Evolutionary conservation across 2,329 filamentous ascomycete species (phyloP).

Genomic region (Beauveria sp.): DNA sequence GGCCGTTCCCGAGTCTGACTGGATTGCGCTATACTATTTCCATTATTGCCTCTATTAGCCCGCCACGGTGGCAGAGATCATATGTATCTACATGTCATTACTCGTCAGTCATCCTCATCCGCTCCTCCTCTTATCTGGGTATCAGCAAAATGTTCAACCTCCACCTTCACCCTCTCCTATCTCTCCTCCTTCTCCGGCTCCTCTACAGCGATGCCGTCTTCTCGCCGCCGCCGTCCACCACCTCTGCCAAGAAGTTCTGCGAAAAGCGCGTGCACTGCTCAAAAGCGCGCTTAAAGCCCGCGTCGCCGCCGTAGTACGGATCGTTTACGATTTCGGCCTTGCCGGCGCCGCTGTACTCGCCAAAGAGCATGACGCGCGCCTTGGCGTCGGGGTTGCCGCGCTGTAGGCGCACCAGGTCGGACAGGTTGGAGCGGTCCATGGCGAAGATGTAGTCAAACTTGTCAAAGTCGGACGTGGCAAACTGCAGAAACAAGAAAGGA

Average conservation of each 20-base stretch:
- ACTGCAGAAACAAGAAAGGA: conserved; percentile 24
- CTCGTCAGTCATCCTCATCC: too few species aligned
- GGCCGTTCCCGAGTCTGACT: too few species aligned
- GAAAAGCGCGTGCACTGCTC: conserved; percentile 75
- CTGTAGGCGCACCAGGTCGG: conserved; percentile 56
- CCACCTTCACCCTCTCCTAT: too few species aligned
- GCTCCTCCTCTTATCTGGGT: background rate
- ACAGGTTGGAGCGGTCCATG: conserved; percentile 83
- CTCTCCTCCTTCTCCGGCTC: background rate
- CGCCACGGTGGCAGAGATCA: too few species aligned
- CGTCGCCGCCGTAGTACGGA: conserved; percentile 83
- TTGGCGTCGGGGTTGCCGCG: conserved; percentile 49
- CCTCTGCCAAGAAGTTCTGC: conserved; percentile 62
- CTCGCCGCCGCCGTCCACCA: conserved; percentile 26
- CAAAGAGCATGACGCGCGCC: conserved; percentile 73
- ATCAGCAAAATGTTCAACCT: background rate
- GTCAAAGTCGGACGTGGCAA: conserved; percentile 63
- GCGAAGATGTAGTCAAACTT: conserved; percentile 89
- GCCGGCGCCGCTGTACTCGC: conserved; percentile 64
- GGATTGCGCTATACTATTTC: too few species aligned
- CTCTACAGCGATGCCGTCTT: background rate
- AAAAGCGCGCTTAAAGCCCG: conserved; percentile 80
- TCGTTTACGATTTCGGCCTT: conserved; percentile 69
- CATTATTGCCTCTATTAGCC: too few species aligned
- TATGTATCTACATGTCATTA: too few species aligned